Conservation (phyloP, 805 yeast genomes). For the Zygosaccharomyces siamensis region DNA sequence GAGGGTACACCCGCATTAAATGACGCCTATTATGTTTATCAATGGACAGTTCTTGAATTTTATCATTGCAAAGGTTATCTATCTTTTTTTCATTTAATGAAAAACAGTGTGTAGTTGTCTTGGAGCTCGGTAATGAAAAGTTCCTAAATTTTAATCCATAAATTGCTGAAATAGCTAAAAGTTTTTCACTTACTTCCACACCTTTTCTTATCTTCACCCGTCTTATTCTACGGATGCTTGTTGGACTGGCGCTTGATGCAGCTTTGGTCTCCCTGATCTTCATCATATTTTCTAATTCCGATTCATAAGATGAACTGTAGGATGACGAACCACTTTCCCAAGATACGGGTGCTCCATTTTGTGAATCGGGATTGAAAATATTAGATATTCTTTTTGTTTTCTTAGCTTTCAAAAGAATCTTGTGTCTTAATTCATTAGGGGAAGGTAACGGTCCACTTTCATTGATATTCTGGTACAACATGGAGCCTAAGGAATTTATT, state of each 20-base stretch:
- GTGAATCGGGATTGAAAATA: neutral
- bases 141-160: slow-evolving; percentile 75
- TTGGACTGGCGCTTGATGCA: slow-evolving; percentile 6
- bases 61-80: slow-evolving; percentile 59
- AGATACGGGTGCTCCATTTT: neutral
- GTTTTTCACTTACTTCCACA: slow-evolving; percentile 20
- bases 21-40: slow-evolving; percentile 72
- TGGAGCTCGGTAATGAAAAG: slow-evolving; percentile 82
- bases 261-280: slow-evolving; percentile 8
- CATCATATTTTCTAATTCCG: slow-evolving; percentile 25
- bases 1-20: slow-evolving; percentile 84
- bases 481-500: slow-evolving; percentile 53
- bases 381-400: slow-evolving; percentile 34
- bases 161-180: slow-evolving; percentile 34
- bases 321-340: slow-evolving; percentile 28
- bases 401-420: slow-evolving; percentile 74
- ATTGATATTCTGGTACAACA: slow-evolving; percentile 38
- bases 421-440: slow-evolving; percentile 67
- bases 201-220: slow-evolving; percentile 33
- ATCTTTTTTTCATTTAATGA: slow-evolving; percentile 76
- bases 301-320: slow-evolving; percentile 34
- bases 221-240: slow-evolving; percentile 22
- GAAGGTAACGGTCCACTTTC: slow-evolving; percentile 48
- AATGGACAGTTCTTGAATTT: slow-evolving; percentile 48
- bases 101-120: slow-evolving; percentile 74